Conservation (phyloP, 2,329 filamentous ascomycete species). For the Aspergillus vadensis region DNA sequence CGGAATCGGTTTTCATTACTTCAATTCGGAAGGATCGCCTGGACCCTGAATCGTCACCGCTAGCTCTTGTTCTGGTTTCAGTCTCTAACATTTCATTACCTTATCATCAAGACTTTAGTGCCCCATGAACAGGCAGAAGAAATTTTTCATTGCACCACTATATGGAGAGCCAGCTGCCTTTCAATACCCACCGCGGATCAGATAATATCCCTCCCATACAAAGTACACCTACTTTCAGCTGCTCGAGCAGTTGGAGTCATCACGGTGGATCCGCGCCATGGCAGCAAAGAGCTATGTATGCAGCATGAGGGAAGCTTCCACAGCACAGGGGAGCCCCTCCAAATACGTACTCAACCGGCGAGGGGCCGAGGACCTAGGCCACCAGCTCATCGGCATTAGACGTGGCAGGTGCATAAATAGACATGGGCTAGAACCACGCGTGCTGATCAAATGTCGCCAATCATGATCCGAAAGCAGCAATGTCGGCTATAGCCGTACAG, state of each 20-base stretch:
- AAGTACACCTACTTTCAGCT: not conserved
- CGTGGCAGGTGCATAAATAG: not conserved
- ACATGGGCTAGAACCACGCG: not conserved
- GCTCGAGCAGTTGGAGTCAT: not conserved
- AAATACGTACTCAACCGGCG: not conserved
- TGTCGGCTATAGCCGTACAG: not conserved
- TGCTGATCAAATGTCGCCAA: not conserved
- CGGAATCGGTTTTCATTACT: not conserved
- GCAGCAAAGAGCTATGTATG: not conserved
- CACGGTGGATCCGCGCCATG: not conserved
- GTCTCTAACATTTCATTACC: not conserved
- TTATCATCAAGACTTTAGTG: not conserved
- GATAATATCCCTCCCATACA: not conserved
- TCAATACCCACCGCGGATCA: not conserved
- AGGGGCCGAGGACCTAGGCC: not conserved
- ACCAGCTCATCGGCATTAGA: not conserved
- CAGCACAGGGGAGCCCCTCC: not conserved
- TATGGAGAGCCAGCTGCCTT: not conserved
- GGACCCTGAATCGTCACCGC: not conserved
- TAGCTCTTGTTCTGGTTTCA: not conserved
- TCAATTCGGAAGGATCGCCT: not conserved
- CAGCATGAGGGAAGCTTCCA: not conserved
- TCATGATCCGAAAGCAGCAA: not conserved
- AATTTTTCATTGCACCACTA: not conserved
- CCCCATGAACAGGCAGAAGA: not conserved